phyloP scores from a whole-genome alignment of 192 early-diverging fungal genomes.

The Linnemannia hyalina region DNA sequence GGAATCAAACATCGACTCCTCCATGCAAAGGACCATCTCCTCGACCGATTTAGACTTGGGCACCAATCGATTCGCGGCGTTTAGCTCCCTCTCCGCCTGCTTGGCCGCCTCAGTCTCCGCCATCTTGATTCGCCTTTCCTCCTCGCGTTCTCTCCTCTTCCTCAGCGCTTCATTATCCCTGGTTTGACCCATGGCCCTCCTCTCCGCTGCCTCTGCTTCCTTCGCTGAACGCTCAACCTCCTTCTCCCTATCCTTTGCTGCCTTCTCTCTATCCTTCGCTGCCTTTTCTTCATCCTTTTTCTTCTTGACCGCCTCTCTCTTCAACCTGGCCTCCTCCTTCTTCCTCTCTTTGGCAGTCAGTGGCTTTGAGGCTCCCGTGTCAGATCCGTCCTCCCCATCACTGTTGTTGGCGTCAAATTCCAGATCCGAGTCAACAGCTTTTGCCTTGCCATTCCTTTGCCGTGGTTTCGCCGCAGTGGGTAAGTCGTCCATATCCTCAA shows the following conservation, averaged over 20 bases:
- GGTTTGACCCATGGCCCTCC: background rate
- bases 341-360: background rate
- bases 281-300: background rate
- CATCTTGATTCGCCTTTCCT: conserved; percentile 8
- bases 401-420: background rate
- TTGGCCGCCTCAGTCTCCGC: conserved; percentile 36
- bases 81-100: conserved; percentile 17
- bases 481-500: no score
- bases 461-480: background rate
- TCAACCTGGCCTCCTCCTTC: background rate
- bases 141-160: background rate
- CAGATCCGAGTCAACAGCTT: background rate
- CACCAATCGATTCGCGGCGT: conserved; percentile 53
- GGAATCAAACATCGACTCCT: conserved; percentile 40
- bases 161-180: conserved; percentile 1
- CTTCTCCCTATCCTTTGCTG: conserved; percentile 10
- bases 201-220: conserved; percentile 4
- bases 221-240: background rate
- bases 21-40: conserved; percentile 62
- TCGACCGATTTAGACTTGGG: conserved; percentile 35
- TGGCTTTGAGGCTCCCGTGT: background rate
- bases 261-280: conserved; percentile 11
- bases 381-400: background rate
- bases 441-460: background rate
- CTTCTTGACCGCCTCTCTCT: background rate